Evolutionary conservation across 495 filamentous ascomycete species (phyloP).

Genomic region (Annulohypoxylon nitens): DNA sequence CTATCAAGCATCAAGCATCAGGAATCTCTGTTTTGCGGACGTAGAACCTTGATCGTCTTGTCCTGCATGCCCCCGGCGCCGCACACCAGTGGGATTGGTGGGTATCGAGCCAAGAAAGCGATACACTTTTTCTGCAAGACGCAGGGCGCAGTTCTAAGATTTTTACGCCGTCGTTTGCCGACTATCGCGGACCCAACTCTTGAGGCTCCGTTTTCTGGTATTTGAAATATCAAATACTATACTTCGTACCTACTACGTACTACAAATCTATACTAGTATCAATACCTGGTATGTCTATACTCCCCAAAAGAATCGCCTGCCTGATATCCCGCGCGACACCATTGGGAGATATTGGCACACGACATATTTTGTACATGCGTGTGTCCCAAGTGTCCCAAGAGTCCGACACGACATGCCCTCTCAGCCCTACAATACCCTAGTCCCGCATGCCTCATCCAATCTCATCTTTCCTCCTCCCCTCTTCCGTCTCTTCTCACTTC

Average conservation of each 20-base stretch:
- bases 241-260: no score
- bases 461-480: background rate
- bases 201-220: constrained; percentile 1
- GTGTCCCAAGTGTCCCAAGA: constrained; percentile 6
- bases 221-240: constrained; percentile 8
- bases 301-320: background rate
- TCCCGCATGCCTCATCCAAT: constrained; percentile 20
- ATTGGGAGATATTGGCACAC: constrained; percentile 9
- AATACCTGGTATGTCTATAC: background rate
- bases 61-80: constrained; percentile 28
- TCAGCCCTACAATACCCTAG: constrained; percentile 40
- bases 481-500: constrained; percentile 1
- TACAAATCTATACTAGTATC: background rate
- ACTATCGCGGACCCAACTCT: constrained; percentile 4
- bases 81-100: constrained; percentile 12
- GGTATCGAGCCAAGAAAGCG: constrained; percentile 21
- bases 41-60: constrained; percentile 15
- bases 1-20: background rate
- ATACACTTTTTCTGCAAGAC: constrained; percentile 20
- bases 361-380: constrained; percentile 27
- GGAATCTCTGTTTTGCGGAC: background rate
- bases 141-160: constrained; percentile 31
- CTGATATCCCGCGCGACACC: constrained; percentile 1
- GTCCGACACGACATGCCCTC: constrained; percentile 25
- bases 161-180: constrained; percentile 39